A percentile compares a stretch with the other conserved stretches of the same genome.
Evolutionary conservation across 768 basidiomycete species (phyloP).

Genomic region (Rhodotorula diobovata): DNA sequence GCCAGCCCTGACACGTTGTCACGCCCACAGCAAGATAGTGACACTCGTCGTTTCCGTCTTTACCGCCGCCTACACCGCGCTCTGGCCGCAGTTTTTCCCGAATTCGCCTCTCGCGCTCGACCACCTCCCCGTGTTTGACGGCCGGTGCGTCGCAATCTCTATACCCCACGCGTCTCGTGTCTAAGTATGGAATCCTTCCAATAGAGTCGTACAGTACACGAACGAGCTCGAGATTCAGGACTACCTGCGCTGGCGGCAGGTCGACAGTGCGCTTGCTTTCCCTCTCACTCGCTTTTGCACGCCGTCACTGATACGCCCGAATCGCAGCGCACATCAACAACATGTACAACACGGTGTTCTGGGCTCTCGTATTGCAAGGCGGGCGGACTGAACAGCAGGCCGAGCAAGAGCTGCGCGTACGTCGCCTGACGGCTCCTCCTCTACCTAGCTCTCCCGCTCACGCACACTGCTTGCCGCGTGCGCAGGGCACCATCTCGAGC

Average conservation of each 20-base stretch:
- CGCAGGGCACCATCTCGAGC: constrained; percentile 80
- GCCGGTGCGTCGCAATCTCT: constrained; percentile 60
- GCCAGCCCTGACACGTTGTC: not conserved
- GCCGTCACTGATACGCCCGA: not conserved
- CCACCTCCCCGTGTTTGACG: constrained; percentile 82
- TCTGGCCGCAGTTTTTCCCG: constrained; percentile 78
- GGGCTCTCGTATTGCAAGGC: constrained; percentile 84
- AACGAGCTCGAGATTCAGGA: constrained; percentile 67
- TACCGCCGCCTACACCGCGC: constrained; percentile 81
- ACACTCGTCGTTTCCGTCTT: constrained; percentile 78
- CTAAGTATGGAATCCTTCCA: not conserved
- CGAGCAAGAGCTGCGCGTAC: constrained; percentile 69
- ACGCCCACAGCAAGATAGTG: constrained; percentile 66
- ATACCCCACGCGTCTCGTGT: too few species aligned
- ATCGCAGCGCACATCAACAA: constrained; percentile 90
- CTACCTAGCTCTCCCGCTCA: not conserved
- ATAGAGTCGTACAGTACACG: constrained; percentile 58
- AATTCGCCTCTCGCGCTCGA: constrained; percentile 59
- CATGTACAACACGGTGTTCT: constrained; percentile 90
- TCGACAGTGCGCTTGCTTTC: constrained; percentile 67
- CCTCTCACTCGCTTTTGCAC: not conserved
- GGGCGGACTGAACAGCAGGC: constrained; percentile 73
- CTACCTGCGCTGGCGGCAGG: constrained; percentile 94
- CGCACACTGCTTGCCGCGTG: not conserved
- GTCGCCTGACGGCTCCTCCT: constrained; percentile 26